Conservation (phyloP, 148 eudicot genomes). For the Silene latifolia region DNA sequence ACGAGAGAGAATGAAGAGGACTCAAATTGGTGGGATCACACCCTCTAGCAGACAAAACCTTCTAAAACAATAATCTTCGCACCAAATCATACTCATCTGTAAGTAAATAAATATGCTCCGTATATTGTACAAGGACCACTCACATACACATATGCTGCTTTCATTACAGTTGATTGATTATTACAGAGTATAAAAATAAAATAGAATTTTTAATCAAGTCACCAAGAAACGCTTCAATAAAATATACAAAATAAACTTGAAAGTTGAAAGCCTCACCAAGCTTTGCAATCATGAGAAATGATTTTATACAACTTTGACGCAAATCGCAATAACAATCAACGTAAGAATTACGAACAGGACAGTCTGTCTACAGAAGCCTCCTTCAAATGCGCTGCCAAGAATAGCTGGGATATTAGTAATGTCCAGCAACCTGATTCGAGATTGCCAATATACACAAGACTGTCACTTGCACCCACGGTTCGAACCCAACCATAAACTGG, state of each 20-base stretch:
- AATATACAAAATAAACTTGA: background rate
- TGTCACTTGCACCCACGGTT: background rate
- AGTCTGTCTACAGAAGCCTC: background rate
- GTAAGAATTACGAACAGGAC: slow-evolving; percentile 1
- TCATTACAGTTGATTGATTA: background rate
- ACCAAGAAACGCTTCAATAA: background rate
- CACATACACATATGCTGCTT: background rate
- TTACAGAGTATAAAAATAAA: background rate
- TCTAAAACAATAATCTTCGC: too few species aligned
- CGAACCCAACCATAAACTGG: background rate
- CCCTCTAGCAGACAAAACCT: too few species aligned
- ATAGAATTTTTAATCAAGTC: background rate
- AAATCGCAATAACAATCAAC: background rate
- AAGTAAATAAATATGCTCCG: too few species aligned
- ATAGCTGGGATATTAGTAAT: background rate
- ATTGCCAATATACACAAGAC: background rate
- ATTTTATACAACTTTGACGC: background rate
- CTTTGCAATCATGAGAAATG: background rate
- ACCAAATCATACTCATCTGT: too few species aligned
- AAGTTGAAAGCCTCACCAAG: too few species aligned
- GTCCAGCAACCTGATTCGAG: background rate
- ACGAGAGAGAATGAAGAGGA: too few species aligned
- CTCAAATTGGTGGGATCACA: too few species aligned
- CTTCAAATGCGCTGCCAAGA: slow-evolving; percentile 1
- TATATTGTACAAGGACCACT: background rate